Percentiles rank a stretch among this genome's conserved stretches.
Conservation (phyloP, 2,329 filamentous ascomycete species). For the Clarireedia sp. region DNA sequence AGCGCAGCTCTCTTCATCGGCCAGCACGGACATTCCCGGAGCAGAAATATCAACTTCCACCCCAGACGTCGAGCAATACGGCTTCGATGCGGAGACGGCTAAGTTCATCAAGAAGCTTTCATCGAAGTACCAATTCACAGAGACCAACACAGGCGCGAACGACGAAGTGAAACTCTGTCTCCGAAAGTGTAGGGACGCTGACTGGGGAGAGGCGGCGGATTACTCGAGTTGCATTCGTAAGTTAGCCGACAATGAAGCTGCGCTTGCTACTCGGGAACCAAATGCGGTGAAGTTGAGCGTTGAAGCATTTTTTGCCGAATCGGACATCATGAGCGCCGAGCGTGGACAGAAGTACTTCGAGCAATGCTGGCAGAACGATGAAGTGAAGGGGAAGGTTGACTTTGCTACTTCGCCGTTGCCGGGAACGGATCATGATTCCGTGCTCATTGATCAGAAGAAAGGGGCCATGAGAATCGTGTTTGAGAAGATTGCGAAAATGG, state of each 20-base stretch:
- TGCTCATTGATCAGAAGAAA: conserved; percentile 3
- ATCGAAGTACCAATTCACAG: conserved; percentile 18
- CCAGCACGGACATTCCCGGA: conserved; percentile 1
- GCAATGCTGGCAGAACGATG: conserved; percentile 32
- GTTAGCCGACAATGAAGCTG: conserved; percentile 15
- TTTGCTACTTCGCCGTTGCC: conserved; percentile 28
- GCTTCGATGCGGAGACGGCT: conserved; percentile 13
- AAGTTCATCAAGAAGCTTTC: conserved; percentile 12
- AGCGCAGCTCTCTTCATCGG: conserved; percentile 10
- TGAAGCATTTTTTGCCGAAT: conserved; percentile 28
- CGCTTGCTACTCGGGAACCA: conserved; percentile 7
- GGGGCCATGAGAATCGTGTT: too few relatives aligned
- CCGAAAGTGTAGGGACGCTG: conserved; percentile 15
- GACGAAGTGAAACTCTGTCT: conserved; percentile 26
- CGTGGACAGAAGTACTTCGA: conserved; percentile 37
- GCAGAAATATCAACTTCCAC: not conserved
- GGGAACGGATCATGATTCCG: conserved; percentile 34
- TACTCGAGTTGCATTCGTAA: conserved; percentile 15
- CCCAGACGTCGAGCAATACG: conserved; percentile 11
- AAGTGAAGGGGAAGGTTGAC: conserved; percentile 27
- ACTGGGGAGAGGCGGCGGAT: conserved; percentile 18
- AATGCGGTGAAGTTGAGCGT: conserved; percentile 15
- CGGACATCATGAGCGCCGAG: conserved; percentile 36
- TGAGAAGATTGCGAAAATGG: too few relatives aligned
- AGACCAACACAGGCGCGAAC: conserved; percentile 24